A percentile compares a stretch with the other conserved stretches of the same genome.
Evolutionary conservation across 352 stramenopile species (phyloP).

Genomic region (Phytophthora pisi): DNA sequence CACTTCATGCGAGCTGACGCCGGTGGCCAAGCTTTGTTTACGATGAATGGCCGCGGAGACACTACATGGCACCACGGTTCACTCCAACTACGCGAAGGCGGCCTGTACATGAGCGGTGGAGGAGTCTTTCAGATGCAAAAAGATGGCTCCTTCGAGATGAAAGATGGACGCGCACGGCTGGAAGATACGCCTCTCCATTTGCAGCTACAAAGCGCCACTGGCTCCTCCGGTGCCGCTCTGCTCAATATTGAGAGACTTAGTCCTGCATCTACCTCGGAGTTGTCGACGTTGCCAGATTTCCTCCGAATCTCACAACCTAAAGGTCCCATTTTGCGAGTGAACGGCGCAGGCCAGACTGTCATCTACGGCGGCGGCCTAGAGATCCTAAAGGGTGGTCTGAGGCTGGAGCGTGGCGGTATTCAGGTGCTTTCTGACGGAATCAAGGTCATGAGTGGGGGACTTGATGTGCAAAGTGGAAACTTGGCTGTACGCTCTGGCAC

Average conservation of each 20-base stretch:
- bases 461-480: conserved; percentile 52
- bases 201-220: conserved; percentile 24
- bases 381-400: conserved; percentile 60
- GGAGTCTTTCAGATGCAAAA: conserved; percentile 50
- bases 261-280: conserved; percentile 13
- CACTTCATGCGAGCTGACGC: conserved; percentile 75
- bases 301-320: conserved; percentile 47
- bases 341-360: conserved; percentile 50
- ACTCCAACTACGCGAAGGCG: conserved; percentile 27
- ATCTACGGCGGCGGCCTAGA: conserved; percentile 66
- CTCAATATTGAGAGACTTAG: conserved; percentile 48
- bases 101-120: conserved; percentile 32
- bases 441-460: conserved; percentile 44
- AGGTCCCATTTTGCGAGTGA: conserved; percentile 58
- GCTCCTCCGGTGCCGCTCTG: conserved; percentile 30
- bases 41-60: conserved; percentile 67
- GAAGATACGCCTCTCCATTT: conserved; percentile 48
- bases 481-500: conserved; percentile 45
- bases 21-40: conserved; percentile 53
- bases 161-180: conserved; percentile 47
- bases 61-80: conserved; percentile 36
- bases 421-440: conserved; percentile 67
- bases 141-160: conserved; percentile 50
- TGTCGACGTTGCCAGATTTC: conserved; percentile 46
- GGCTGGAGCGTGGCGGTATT: conserved; percentile 59